These are phyloP conservation scores for Microascus cirrosus DNA, from an alignment of 2,329 filamentous ascomycete species.

Conservation along the genomic window DNA sequence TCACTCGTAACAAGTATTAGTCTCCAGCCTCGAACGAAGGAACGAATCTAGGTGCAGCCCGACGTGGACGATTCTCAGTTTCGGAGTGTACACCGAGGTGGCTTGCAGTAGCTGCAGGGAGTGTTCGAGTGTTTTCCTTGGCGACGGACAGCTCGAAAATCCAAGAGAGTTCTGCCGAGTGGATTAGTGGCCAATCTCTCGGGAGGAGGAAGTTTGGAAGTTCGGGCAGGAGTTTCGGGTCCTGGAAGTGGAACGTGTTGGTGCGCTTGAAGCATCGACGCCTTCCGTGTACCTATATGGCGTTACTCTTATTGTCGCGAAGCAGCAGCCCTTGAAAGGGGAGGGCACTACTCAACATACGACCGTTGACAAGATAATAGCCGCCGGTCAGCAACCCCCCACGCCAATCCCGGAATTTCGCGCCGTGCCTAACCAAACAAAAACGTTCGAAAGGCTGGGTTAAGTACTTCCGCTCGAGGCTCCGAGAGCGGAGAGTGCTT, in stretches of 20 bases:
- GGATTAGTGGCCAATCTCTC: constrained; percentile 8
- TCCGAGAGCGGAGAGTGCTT: background rate
- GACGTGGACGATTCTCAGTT: background rate
- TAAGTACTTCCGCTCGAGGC: too few relatives aligned
- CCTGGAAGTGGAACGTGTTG: constrained; percentile 14
- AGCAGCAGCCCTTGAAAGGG: too few relatives aligned
- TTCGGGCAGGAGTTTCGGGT: background rate
- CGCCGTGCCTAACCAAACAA: too few relatives aligned
- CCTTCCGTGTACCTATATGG: constrained; percentile 14
- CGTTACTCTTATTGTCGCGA: too few relatives aligned
- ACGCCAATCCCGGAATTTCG: constrained; percentile 7
- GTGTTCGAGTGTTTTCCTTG: background rate
- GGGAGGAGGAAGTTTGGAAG: constrained; percentile 8
- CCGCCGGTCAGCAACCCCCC: constrained; percentile 13
- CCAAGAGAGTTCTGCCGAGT: constrained; percentile 7
- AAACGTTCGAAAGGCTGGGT: too few relatives aligned
- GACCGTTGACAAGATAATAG: constrained; percentile 16
- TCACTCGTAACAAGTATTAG: background rate
- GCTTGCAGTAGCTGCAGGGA: background rate
- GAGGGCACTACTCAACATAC: constrained; percentile 6
- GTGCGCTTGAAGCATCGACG: constrained; percentile 14
- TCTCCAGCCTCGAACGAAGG: background rate
- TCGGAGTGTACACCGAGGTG: background rate
- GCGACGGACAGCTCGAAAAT: background rate
- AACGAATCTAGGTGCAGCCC: background rate